Evolutionary conservation across 2,329 filamentous ascomycete genomes (phyloP), one percentile per base, ranked within the genome.

Genomic region (Colletotrichum lupini): DNA sequence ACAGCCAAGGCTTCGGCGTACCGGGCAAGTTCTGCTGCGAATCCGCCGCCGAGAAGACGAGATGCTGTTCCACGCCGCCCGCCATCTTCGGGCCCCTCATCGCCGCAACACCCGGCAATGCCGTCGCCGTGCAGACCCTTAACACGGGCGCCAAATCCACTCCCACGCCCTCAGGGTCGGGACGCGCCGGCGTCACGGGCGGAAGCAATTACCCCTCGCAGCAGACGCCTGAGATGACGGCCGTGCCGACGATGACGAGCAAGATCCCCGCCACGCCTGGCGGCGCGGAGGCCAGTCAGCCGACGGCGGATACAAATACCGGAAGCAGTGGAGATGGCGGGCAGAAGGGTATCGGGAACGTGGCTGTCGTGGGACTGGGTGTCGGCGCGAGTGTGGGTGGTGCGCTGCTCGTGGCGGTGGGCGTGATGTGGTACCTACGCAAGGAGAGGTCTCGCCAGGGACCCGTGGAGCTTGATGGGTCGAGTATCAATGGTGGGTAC

Each of bases 1-100:
- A 73, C 19, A 35, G 52, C 22, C 55, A 70, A 4, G 70, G 70
- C 0, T 73, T 61, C 60, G 70, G 52, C 30, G 46, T 46, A 19
- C 70, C 70, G 32, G 70, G 70, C 52, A 73, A 70, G 60, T 73
- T 73, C 55, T 73, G 70, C 67, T 73, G 70, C 67, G 70, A 73
- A 22, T 73, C 70, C 19, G 67, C 67, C 53, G 67, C 67, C 14
- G 70, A 73, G 46, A 73, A 70, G 70, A 63, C 70, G 66, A 67
- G 70, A 26, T 73, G 70, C 60, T 73, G 70, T 55, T 56, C 52
- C 60, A 73, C 70, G 60, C 67, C 70, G 1, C 42, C 60, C 0
- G 70, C 70, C 60, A 1, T 73, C 67, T 73, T 73, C 32, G 70
- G 70, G 9, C 70, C 70, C 14, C 46, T 73, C n/a, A 65, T 73